Evolutionary conservation across 1,139 yeast genomes (phyloP).

Genomic region (Sugiyamaella novakii): DNA sequence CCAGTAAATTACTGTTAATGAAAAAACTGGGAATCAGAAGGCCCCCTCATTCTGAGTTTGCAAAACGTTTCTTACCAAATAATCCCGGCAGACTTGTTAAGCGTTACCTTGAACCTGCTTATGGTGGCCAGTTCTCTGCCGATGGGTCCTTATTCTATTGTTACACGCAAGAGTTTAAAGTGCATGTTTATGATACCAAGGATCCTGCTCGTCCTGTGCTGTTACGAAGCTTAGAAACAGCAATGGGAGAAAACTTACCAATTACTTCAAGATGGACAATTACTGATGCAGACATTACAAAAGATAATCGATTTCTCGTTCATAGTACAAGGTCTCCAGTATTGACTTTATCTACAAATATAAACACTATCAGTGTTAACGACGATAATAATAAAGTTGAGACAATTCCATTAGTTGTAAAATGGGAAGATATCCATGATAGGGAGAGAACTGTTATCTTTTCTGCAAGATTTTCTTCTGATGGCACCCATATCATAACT

Average conservation of each 20-base stretch:
- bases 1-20: constrained; percentile 21
- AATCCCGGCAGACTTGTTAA: constrained; percentile 25
- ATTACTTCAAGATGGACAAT: constrained; percentile 37
- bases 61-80: constrained; percentile 27
- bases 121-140: constrained; percentile 38
- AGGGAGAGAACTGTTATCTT: constrained; percentile 21
- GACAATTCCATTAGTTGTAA: constrained; percentile 8
- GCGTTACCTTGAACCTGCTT: constrained; percentile 32
- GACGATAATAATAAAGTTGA: neutral
- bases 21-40: constrained; percentile 21
- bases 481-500: constrained; percentile 31
- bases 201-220: constrained; percentile 30
- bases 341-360: constrained; percentile 16
- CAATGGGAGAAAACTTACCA: constrained; percentile 23
- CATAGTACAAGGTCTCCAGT: constrained; percentile 23
- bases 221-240: constrained; percentile 25
- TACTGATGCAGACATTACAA: constrained; percentile 37
- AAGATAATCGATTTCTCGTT: constrained; percentile 29
- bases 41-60: constrained; percentile 21
- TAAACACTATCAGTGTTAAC: neutral
- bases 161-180: constrained; percentile 36
- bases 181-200: constrained; percentile 33
- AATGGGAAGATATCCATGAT: constrained; percentile 9
- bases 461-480: constrained; percentile 33
- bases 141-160: constrained; percentile 37